phyloP scores from a whole-genome alignment of 2,329 filamentous ascomycete species.

The Pseudocercospora fijiensis region DNA sequence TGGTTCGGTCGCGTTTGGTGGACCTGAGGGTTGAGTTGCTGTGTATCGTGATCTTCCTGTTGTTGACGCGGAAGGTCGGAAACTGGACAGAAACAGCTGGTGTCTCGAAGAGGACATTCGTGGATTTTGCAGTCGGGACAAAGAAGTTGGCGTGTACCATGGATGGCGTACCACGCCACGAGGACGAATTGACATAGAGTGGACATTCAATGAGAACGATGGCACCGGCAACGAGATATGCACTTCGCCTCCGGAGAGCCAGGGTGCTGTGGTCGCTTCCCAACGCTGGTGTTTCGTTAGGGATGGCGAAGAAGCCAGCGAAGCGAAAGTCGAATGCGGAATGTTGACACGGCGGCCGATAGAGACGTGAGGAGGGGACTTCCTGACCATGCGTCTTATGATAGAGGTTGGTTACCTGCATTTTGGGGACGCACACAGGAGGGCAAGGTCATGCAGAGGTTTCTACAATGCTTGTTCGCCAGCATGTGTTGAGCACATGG shows the following conservation, averaged over 20 bases:
- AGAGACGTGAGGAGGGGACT: neutral
- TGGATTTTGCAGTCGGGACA: slow-evolving; percentile 18
- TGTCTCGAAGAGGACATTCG: slow-evolving; percentile 10
- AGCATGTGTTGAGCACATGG: neutral
- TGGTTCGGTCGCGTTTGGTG: slow-evolving; percentile 4
- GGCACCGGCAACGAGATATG: neutral
- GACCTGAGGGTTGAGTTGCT: neutral
- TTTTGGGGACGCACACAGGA: neutral
- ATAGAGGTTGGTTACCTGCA: neutral
- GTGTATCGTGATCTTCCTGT: neutral
- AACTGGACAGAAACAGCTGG: neutral
- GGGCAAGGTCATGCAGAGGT: neutral
- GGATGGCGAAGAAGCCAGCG: neutral
- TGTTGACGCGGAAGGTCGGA: neutral
- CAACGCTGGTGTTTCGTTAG: neutral
- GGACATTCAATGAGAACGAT: neutral
- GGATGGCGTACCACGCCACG: slow-evolving; percentile 13
- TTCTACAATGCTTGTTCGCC: neutral
- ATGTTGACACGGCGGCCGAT: neutral
- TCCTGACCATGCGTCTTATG: neutral
- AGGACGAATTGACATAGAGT: neutral
- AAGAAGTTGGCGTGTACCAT: slow-evolving; percentile 19
- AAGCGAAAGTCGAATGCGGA: neutral
- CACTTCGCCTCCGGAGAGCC: neutral
- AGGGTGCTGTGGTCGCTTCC: neutral